Conservation (phyloP, 192 early-diverging fungal genomes). For the Backusella mclennaniae region DNA sequence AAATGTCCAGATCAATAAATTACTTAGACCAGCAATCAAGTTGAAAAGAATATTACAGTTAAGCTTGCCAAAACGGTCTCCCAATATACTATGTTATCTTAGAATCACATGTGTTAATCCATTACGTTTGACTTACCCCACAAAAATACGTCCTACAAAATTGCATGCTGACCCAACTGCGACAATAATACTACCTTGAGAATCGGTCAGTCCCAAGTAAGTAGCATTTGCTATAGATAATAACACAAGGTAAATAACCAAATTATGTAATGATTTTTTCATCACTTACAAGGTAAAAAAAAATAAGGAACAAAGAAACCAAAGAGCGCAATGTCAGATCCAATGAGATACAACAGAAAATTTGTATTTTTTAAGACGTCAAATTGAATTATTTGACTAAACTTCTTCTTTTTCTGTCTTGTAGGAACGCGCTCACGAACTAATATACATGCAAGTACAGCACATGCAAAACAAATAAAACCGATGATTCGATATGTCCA, state of each 20-base stretch:
- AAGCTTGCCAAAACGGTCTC: slow-evolving; percentile 30
- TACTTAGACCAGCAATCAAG: slow-evolving; percentile 20
- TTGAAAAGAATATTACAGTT: slow-evolving; percentile 31
- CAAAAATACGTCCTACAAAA: slow-evolving; percentile 28
- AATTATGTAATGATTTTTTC: not conserved
- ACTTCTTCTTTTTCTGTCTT: slow-evolving; percentile 5
- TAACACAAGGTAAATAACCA: not conserved
- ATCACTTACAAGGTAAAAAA: slow-evolving; percentile 27
- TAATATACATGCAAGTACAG: not conserved
- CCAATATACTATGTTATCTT: not conserved
- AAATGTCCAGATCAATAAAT: slow-evolving; percentile 36
- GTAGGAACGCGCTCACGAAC: slow-evolving; percentile 14
- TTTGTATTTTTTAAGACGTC: slow-evolving; percentile 21
- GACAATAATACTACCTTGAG: slow-evolving; percentile 24
- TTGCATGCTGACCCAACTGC: slow-evolving; percentile 20
- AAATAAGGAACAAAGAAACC: slow-evolving; percentile 34
- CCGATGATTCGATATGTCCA: slow-evolving; percentile 46
- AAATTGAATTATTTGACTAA: slow-evolving; percentile 21
- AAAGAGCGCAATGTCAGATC: slow-evolving; percentile 12
- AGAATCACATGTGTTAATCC: not conserved
- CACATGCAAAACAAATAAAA: slow-evolving; percentile 21
- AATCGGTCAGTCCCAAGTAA: slow-evolving; percentile 17
- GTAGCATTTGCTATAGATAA: slow-evolving; percentile 18
- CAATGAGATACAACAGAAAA: slow-evolving; percentile 21
- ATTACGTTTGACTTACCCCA: not conserved